Evolutionary conservation across 345 rosid genomes (phyloP), one percentile per base, ranked within the genome.

Genomic region (Excoecaria agallocha): DNA sequence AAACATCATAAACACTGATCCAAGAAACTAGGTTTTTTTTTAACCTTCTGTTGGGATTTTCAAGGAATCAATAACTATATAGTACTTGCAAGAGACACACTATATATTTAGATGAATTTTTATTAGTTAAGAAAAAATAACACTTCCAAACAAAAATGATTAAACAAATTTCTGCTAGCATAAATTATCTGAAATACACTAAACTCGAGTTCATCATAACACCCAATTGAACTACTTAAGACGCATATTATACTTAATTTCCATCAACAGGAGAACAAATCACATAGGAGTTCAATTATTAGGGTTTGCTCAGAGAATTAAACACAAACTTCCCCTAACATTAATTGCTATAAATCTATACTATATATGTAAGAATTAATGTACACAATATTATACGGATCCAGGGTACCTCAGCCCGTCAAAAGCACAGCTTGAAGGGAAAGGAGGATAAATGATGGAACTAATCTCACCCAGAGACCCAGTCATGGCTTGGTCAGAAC

Each of bases 381-480:
- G 39, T 76, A 78, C 67, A 70, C 48, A 9, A 30, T 7, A 55
- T 69, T 73, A 81, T 43, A 66, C 25, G 8, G 72, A 59, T 75
- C 77, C 76, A 9, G 75, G 67, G 59, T 70, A 78, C 83, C 81
- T 80, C 75, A 77, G 66, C 54, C 77, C 72, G 45, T 75, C 78
- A 43, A 76, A 77, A 62, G 51, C 70, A 73, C 66, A 81, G 66
- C 57, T 69, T 46, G 84, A 62, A 76, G 52, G 67, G 16, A 22
- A 71, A 73, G 81, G 55, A 76, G 81, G 75, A 72, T 30, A 70
- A 49, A 73, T 68, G 73, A 68, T 19, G 45, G 83, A 72, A 61
- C 73, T 70, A 62, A 79, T 68, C 41, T 82, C 79, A 52, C 79
- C 74, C 85, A 84, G 82, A 46, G 79, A 69, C 37, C 25, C 63